Evolutionary conservation across 106 monocot species (phyloP).

Genomic region (Triglochin maritima): DNA sequence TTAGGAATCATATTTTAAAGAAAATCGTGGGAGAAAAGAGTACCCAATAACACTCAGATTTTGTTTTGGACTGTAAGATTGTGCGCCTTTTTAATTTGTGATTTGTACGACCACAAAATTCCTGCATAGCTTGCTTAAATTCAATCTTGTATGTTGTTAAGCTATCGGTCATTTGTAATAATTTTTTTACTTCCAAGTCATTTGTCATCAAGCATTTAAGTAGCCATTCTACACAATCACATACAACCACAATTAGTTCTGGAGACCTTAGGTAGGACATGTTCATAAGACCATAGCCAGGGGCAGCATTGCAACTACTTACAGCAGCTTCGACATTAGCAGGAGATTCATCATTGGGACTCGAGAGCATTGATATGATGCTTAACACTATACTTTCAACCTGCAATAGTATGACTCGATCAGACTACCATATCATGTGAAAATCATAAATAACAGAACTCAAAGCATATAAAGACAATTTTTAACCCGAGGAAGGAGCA

Average conservation of each 20-base stretch:
- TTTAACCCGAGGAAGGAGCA: background rate
- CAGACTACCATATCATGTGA: background rate
- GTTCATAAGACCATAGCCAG: background rate
- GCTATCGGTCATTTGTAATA: too few species aligned
- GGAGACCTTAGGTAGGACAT: background rate
- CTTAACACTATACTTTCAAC: slow-evolving; percentile 66
- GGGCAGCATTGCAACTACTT: slow-evolving; percentile 23
- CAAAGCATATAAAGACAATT: background rate
- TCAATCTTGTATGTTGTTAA: too few species aligned
- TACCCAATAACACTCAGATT: too few species aligned
- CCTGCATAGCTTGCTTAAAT: too few species aligned
- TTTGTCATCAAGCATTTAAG: background rate
- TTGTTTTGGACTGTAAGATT: too few species aligned
- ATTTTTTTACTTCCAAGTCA: background rate
- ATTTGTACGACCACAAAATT: too few species aligned
- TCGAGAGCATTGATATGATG: slow-evolving; percentile 69
- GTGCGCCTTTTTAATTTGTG: too few species aligned
- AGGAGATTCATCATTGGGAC: slow-evolving; percentile 70
- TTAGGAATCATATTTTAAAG: too few species aligned
- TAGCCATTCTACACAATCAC: background rate
- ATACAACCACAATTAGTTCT: background rate
- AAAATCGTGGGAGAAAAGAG: too few species aligned
- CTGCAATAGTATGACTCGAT: slow-evolving; percentile 18
- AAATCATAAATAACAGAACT: background rate
- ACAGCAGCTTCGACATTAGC: slow-evolving; percentile 79